Evolutionary conservation across 106 monocot genomes (phyloP).

Genomic region (Phalaenopsis equestris): DNA sequence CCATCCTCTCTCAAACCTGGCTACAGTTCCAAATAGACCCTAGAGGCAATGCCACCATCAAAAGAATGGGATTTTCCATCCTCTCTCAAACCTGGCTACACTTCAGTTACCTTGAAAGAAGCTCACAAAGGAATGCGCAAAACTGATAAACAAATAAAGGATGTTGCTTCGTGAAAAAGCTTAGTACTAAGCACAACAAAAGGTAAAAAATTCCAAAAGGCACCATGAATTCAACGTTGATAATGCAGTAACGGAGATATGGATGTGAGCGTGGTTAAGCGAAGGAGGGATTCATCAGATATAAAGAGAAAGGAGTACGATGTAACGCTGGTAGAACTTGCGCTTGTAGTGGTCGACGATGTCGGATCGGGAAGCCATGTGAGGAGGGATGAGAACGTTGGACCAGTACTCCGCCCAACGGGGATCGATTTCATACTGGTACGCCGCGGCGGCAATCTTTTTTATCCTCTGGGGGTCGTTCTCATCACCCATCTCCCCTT

Average conservation of each 20-base stretch:
- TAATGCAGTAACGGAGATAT: background rate
- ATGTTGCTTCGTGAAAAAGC: background rate
- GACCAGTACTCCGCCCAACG: constrained; percentile 67
- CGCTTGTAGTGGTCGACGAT: constrained; percentile 65
- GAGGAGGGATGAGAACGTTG: constrained; percentile 69
- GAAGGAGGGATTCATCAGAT: background rate
- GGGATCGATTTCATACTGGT: constrained; percentile 64
- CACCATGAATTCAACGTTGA: background rate
- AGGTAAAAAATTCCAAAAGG: background rate
- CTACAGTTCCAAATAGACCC: background rate
- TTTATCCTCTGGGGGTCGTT: constrained; percentile 31
- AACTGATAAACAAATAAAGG: background rate
- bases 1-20: background rate
- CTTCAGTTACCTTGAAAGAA: background rate
- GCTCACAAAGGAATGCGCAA: background rate
- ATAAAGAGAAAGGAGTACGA: constrained; percentile 18
- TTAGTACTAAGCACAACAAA: background rate
- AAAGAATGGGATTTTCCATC: background rate
- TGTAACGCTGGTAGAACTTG: constrained; percentile 78
- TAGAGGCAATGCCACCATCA: background rate
- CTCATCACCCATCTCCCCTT: constrained; percentile 11
- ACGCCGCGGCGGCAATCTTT: constrained; percentile 57
- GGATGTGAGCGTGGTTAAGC: background rate
- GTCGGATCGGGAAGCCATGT: constrained; percentile 46
- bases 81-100: background rate